Evolutionary conservation across 441 rosid genomes (phyloP).

Genomic region (Euphorbia schlechtendalii): DNA sequence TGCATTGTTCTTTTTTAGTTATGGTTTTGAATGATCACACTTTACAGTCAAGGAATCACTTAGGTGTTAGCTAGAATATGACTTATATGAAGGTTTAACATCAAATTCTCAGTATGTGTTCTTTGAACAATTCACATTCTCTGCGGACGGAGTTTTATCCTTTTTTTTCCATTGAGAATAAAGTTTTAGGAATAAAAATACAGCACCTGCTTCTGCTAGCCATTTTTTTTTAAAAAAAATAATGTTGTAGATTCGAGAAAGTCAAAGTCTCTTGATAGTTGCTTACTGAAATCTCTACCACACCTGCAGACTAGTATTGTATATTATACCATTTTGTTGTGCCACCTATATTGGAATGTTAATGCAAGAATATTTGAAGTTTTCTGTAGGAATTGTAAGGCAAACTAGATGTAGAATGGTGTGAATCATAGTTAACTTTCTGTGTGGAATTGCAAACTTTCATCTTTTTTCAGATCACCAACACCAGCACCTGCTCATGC

Average conservation of each 20-base stretch:
- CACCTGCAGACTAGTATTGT: neutral
- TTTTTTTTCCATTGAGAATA: neutral
- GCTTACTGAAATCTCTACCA: too few relatives aligned
- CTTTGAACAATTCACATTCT: neutral
- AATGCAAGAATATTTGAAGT: neutral
- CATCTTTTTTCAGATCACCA: too few relatives aligned
- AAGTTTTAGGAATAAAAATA: neutral
- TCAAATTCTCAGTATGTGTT: neutral
- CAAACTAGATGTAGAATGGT: conserved; percentile 7
- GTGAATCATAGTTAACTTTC: neutral
- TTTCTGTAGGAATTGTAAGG: neutral
- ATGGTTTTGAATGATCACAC: too few relatives aligned
- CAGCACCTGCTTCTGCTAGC: neutral
- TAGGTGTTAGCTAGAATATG: neutral
- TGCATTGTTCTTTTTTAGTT: neutral
- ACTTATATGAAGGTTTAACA: neutral
- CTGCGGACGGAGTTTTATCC: too few relatives aligned
- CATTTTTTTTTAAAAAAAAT: neutral
- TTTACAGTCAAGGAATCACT: too few relatives aligned
- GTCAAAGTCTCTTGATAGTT: neutral
- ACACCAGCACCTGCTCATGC: conserved; percentile 25
- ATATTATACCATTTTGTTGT: neutral
- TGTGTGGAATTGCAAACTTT: too few relatives aligned
- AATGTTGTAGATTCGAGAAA: neutral
- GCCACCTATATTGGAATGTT: neutral